Conservation (phyloP, 306 rosid genomes). For the Rubus parviflorus region DNA sequence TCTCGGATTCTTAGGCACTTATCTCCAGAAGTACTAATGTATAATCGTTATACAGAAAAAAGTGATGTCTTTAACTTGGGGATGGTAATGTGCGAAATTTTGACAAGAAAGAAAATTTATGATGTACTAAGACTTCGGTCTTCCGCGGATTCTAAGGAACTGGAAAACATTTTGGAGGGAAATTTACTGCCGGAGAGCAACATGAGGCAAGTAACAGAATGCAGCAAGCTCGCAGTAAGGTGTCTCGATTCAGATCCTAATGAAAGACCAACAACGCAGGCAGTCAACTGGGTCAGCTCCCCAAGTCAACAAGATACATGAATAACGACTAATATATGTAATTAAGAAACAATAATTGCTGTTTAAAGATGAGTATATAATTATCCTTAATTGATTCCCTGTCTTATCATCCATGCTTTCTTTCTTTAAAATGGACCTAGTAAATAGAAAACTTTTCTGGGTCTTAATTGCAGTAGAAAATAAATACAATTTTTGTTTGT, state of each 20-base stretch:
- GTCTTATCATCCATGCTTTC: too few relatives aligned
- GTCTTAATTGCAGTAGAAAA: too few relatives aligned
- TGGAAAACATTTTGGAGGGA: neutral
- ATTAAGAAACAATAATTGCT: neutral
- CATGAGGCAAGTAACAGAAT: conserved; percentile 6
- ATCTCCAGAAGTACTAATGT: neutral
- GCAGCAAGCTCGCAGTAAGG: neutral
- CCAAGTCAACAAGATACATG: neutral
- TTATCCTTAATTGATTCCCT: too few relatives aligned
- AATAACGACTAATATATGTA: neutral
- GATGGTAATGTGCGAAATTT: neutral
- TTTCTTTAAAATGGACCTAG: too few relatives aligned
- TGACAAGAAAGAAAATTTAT: neutral
- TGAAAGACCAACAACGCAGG: neutral
- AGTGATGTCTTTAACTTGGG: conserved; percentile 20
- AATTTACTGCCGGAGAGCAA: neutral
- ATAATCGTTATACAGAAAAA: neutral
- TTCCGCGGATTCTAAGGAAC: neutral
- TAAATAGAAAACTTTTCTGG: too few relatives aligned
- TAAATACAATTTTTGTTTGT: too few relatives aligned
- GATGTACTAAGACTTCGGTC: neutral
- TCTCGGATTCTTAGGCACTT: neutral
- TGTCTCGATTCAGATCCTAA: neutral
- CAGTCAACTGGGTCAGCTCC: neutral
- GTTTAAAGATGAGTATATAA: too few relatives aligned